These are phyloP conservation scores for Coemansia sp. DNA, from an alignment of 192 early-diverging fungal genomes.

Conservation along the genomic window DNA sequence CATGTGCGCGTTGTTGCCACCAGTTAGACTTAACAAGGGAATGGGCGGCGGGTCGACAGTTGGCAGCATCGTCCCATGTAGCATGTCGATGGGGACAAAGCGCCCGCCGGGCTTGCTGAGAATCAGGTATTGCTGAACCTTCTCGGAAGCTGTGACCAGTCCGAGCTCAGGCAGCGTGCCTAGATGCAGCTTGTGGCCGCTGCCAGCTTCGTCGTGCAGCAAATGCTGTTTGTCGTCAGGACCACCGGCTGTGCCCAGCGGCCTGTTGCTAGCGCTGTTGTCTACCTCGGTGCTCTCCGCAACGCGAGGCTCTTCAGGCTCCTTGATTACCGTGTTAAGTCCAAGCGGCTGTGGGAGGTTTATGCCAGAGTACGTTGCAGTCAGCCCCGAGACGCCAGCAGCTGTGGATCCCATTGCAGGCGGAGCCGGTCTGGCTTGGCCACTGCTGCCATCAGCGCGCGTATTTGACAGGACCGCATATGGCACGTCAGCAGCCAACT, in stretches of 20 bases:
- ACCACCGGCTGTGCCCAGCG: background rate
- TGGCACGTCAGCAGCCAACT: background rate
- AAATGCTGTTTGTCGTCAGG: background rate
- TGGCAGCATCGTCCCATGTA: slow-evolving; percentile 28
- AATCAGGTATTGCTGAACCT: slow-evolving; percentile 33
- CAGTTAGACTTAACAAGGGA: slow-evolving; percentile 15
- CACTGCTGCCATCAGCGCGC: background rate
- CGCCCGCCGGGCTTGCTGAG: slow-evolving; percentile 53
- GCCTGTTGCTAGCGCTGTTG: background rate
- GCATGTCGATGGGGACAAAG: slow-evolving; percentile 54
- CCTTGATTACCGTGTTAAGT: slow-evolving; percentile 3
- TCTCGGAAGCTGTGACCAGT: background rate
- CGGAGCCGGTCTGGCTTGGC: background rate
- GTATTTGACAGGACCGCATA: background rate
- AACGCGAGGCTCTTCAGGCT: background rate
- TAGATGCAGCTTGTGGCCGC: background rate
- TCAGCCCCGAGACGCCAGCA: background rate
- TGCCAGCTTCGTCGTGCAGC: background rate
- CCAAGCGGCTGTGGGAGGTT: slow-evolving; percentile 33
- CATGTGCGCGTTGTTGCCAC: slow-evolving; percentile 43
- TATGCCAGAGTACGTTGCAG: slow-evolving; percentile 10
- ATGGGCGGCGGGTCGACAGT: slow-evolving; percentile 39
- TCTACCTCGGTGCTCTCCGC: background rate
- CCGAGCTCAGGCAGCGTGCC: background rate
- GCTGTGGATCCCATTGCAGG: background rate